These are phyloP conservation scores for Yamadazyma mexicana DNA, from an alignment of 1,139 yeast species.

Conservation along the genomic window DNA sequence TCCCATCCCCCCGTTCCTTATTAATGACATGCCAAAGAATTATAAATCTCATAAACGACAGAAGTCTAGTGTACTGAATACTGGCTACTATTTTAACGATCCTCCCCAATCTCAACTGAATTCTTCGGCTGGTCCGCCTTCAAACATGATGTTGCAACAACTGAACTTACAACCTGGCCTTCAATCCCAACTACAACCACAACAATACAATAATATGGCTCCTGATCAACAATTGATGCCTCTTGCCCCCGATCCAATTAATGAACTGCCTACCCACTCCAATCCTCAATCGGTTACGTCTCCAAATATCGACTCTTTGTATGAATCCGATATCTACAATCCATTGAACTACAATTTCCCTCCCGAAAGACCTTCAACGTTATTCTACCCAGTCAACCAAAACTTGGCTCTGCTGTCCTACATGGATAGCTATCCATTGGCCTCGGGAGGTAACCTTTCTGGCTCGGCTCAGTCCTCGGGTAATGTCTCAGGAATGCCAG, in stretches of 20 bases:
- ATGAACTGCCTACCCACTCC: slow-evolving; percentile 8
- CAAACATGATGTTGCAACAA: neutral
- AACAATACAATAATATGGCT: neutral
- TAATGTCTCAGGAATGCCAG: too few species aligned
- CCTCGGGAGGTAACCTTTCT: too few species aligned
- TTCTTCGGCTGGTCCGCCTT: slow-evolving; percentile 4
- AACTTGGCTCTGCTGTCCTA: slow-evolving; percentile 2
- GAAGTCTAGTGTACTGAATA: slow-evolving; percentile 40
- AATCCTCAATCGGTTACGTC: slow-evolving; percentile 6
- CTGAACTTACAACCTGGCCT: slow-evolving; percentile 1
- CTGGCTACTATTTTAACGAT: slow-evolving; percentile 30
- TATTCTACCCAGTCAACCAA: slow-evolving; percentile 7
- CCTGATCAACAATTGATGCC: neutral
- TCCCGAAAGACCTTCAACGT: slow-evolving; percentile 7
- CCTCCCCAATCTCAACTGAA: neutral
- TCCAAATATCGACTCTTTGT: slow-evolving; percentile 6
- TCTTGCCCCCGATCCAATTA: neutral
- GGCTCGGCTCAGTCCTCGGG: too few species aligned
- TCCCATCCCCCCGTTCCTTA: slow-evolving; percentile 1
- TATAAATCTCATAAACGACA: slow-evolving; percentile 42
- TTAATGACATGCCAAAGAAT: slow-evolving; percentile 24
- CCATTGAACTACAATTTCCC: slow-evolving; percentile 13
- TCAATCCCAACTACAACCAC: neutral
- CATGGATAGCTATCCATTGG: neutral
- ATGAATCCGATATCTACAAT: slow-evolving; percentile 9